These are phyloP conservation scores for Babesia bigemina DNA, from an alignment of 169 alveolate genomes.

Conservation along the genomic window DNA sequence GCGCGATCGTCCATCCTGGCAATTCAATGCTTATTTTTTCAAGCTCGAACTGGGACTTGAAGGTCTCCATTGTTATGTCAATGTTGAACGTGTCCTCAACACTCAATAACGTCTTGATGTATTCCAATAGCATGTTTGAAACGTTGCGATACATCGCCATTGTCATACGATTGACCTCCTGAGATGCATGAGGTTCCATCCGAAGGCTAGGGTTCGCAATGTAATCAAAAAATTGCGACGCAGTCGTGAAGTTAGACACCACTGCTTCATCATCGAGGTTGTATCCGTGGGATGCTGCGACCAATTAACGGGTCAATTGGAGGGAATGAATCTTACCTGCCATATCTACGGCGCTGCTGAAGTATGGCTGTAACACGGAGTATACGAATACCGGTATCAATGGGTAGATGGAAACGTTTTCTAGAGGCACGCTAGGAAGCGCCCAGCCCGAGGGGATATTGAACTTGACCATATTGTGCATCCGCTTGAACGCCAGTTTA, in stretches of 20 bases:
- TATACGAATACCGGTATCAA: constrained; percentile 62
- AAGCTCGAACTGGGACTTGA: constrained; percentile 60
- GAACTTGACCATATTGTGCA: constrained; percentile 57
- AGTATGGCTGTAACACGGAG: constrained; percentile 58
- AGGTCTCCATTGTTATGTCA: constrained; percentile 64
- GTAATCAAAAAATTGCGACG: constrained; percentile 50
- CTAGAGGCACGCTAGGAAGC: constrained; percentile 54
- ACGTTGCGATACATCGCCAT: constrained; percentile 59
- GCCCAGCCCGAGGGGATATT: constrained; percentile 61
- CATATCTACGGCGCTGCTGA: constrained; percentile 38
- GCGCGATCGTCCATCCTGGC: constrained; percentile 40
- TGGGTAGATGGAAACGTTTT: constrained; percentile 61
- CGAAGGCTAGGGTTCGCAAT: constrained; percentile 59
- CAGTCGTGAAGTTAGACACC: constrained; percentile 16
- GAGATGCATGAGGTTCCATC: constrained; percentile 37
- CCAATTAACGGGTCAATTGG: not conserved
- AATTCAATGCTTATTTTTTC: constrained; percentile 35
- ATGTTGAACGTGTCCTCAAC: constrained; percentile 61
- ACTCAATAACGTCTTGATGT: constrained; percentile 44
- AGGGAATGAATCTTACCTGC: constrained; percentile 21
- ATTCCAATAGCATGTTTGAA: constrained; percentile 57
- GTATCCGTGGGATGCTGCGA: constrained; percentile 27
- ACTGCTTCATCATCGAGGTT: constrained; percentile 16
- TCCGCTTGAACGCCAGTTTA: constrained; percentile 41
- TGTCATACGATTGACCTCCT: constrained; percentile 30